A percentile compares a stretch with the other conserved stretches of the same genome.
Conservation (phyloP, 768 basidiomycete species). For the Tricholoma sp. region DNA sequence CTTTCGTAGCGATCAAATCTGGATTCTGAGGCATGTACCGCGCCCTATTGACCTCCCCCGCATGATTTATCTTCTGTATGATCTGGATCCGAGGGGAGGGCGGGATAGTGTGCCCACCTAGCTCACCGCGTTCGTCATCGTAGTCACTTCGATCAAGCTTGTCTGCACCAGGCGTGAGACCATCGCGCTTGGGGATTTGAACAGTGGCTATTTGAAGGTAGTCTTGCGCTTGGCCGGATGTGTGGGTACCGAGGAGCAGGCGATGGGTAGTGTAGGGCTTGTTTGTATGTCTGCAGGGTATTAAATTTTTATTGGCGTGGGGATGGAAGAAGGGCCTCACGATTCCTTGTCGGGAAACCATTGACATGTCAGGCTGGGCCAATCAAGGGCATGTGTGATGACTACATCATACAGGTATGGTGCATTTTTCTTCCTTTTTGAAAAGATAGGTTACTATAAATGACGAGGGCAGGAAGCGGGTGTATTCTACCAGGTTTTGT, state of each 20-base stretch:
- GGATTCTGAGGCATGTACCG: slow-evolving; percentile 99
- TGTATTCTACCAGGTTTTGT: slow-evolving; percentile 67
- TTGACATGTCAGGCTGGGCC: slow-evolving; percentile 97
- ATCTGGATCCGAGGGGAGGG: slow-evolving; percentile 84
- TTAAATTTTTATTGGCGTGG: not conserved
- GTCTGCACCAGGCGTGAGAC: slow-evolving; percentile 55
- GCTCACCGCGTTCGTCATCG: slow-evolving; percentile 89
- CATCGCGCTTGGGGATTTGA: slow-evolving; percentile 82
- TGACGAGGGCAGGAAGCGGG: not conserved
- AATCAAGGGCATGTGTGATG: slow-evolving; percentile 95
- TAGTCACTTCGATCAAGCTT: slow-evolving; percentile 78
- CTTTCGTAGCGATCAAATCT: slow-evolving; percentile 93
- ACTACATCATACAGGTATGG: slow-evolving; percentile 98
- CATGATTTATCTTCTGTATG: slow-evolving; percentile 92
- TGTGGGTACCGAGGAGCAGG: slow-evolving; percentile 94
- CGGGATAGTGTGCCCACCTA: slow-evolving; percentile 86
- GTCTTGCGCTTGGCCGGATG: slow-evolving; percentile 90
- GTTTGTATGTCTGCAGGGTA: slow-evolving; percentile 62
- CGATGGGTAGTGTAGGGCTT: slow-evolving; percentile 96
- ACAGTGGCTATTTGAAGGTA: slow-evolving; percentile 95
- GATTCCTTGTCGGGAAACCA: slow-evolving; percentile 98
- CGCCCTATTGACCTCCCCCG: slow-evolving; percentile 93
- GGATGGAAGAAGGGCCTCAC: slow-evolving; percentile 41
- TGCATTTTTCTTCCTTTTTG: slow-evolving; percentile 89
- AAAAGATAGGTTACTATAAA: not conserved